A percentile compares a stretch with the other conserved stretches of the same genome.
phyloP scores from a whole-genome alignment of 352 stramenopile species.

The Thalassiosira delicatula region DNA sequence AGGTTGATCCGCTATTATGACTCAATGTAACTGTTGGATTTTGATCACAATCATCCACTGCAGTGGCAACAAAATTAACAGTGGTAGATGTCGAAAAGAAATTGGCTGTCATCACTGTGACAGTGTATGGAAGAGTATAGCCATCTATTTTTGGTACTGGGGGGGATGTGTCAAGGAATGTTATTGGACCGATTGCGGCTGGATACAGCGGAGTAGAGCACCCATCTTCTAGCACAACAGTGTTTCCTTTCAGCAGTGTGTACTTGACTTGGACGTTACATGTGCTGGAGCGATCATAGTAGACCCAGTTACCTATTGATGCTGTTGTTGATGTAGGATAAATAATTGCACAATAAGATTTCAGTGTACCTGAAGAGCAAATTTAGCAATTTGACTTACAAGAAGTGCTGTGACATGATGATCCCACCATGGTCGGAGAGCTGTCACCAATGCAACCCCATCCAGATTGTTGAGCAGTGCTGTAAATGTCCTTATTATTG shows the following conservation, averaged over 20 bases:
- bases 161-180: neutral
- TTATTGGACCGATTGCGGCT: neutral
- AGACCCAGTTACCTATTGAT: constrained; percentile 10
- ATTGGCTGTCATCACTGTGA: neutral
- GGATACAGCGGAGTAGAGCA: constrained; percentile 5
- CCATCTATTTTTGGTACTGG: neutral
- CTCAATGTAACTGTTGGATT: neutral
- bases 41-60: neutral
- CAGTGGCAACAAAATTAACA: neutral
- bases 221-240: constrained; percentile 1
- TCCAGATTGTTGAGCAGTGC: neutral
- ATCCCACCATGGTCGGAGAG: neutral
- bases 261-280: constrained; percentile 20
- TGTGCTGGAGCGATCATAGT: constrained; percentile 17
- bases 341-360: too few relatives aligned
- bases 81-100: neutral
- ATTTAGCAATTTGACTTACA: too few relatives aligned
- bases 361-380: too few relatives aligned
- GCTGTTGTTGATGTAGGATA: too few relatives aligned
- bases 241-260: constrained; percentile 22
- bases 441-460: constrained; percentile 28
- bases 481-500: constrained; percentile 25
- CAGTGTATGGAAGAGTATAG: neutral
- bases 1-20: neutral
- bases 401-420: neutral